phyloP scores from a whole-genome alignment of 768 basidiomycete species.

The Suillus weaverae region DNA sequence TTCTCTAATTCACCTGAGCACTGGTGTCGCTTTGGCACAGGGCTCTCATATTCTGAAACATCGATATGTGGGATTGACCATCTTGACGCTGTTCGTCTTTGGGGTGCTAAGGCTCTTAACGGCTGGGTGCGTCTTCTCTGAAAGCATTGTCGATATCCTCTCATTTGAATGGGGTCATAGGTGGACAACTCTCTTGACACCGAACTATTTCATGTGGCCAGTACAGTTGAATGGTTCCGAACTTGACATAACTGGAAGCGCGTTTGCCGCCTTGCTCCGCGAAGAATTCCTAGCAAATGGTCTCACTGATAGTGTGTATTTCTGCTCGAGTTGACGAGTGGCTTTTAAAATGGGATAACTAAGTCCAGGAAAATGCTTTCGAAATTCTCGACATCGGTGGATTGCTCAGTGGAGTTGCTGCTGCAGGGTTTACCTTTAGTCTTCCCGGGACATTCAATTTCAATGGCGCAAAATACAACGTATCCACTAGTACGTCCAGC shows the following conservation, averaged over 20 bases:
- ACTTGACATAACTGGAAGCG: constrained; percentile 6
- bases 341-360: background rate
- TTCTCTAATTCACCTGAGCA: constrained; percentile 6
- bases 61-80: background rate
- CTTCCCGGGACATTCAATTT: constrained; percentile 14
- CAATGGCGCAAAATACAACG: constrained; percentile 19
- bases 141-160: background rate
- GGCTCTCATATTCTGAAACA: background rate
- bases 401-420: constrained; percentile 12
- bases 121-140: constrained; percentile 2
- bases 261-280: constrained; percentile 6
- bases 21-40: constrained; percentile 8
- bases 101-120: constrained; percentile 8
- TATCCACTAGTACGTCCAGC: constrained; percentile 7
- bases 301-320: background rate
- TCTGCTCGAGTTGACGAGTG: background rate
- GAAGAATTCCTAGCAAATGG: background rate
- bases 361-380: constrained; percentile 7
- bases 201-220: background rate
- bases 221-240: constrained; percentile 6
- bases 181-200: constrained; percentile 16
- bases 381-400: constrained; percentile 11
- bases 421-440: constrained; percentile 9
- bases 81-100: constrained; percentile 3
- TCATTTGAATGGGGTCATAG: background rate